phyloP scores from a whole-genome alignment of 2,329 filamentous ascomycete genomes.

The Trichoderma sp. region DNA sequence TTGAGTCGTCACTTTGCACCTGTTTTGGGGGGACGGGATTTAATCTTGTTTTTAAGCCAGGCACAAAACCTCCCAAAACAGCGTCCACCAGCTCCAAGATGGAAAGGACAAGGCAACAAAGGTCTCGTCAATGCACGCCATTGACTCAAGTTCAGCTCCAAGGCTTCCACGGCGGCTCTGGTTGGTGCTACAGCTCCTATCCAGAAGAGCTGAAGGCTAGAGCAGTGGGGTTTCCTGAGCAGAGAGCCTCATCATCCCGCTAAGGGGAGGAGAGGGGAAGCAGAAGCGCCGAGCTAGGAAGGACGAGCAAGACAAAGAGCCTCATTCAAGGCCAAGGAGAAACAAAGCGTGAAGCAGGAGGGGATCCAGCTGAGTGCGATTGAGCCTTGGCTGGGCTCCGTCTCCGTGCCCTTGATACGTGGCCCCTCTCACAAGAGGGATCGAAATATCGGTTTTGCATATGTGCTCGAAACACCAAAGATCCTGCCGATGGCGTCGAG shows the following conservation, averaged over 20 bases:
- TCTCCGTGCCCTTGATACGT: neutral
- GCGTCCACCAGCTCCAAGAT: neutral
- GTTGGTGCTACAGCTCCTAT: neutral
- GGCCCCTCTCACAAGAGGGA: conserved; percentile 18
- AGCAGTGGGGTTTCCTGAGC: neutral
- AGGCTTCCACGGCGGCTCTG: neutral
- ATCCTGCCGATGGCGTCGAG: conserved; percentile 15
- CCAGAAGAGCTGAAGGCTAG: conserved; percentile 10
- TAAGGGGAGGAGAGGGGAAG: conserved; percentile 4
- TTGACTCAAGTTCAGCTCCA: conserved; percentile 4
- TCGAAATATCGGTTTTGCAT: conserved; percentile 14
- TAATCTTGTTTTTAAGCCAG: conserved; percentile 14
- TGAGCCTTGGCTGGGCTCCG: conserved; percentile 9
- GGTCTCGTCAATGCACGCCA: neutral
- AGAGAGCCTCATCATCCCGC: conserved; percentile 19
- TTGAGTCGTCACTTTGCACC: neutral
- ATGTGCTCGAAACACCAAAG: conserved; percentile 11
- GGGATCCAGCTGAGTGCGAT: conserved; percentile 1
- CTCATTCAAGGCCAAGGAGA: neutral
- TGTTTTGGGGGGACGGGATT: neutral
- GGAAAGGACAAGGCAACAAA: neutral
- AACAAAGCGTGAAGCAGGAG: neutral
- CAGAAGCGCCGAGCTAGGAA: conserved; percentile 6
- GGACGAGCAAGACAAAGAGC: neutral
- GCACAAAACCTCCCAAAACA: neutral